Evolutionary conservation across 805 yeast genomes (phyloP).

Genomic region (Candida coquimbonensis): DNA sequence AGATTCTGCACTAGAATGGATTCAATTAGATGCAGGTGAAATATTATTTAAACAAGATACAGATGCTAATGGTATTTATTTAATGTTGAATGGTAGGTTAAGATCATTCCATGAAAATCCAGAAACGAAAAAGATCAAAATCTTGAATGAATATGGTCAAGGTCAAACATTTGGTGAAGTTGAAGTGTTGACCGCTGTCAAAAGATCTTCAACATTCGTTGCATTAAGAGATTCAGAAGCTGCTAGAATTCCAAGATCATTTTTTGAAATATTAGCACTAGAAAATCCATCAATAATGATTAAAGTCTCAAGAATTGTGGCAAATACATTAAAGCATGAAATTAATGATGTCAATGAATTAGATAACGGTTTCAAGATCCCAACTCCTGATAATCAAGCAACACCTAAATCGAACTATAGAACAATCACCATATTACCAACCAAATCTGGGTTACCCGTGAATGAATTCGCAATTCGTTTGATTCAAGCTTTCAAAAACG

Average conservation of each 20-base stretch:
- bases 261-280: conserved; percentile 78
- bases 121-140: conserved; percentile 22
- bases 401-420: conserved; percentile 46
- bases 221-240: conserved; percentile 93
- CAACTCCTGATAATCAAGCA: conserved; percentile 15
- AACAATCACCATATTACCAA: conserved; percentile 81
- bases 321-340: conserved; percentile 37
- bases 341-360: conserved; percentile 10
- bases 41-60: conserved; percentile 76
- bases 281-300: conserved; percentile 88
- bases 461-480: conserved; percentile 74
- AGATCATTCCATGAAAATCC: conserved; percentile 39
- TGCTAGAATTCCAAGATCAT: conserved; percentile 84
- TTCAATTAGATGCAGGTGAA: conserved; percentile 83
- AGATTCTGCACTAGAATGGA: conserved; percentile 94
- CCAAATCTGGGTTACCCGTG: conserved; percentile 77
- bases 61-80: conserved; percentile 83
- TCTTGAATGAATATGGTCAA: conserved; percentile 79
- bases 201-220: conserved; percentile 60
- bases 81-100: conserved; percentile 82
- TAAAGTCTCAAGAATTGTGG: conserved; percentile 82
- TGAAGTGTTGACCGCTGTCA: conserved; percentile 79
- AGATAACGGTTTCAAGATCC: conserved; percentile 19
- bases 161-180: conserved; percentile 95
- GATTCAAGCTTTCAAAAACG: conserved; percentile 60